Evolutionary conservation across 768 basidiomycete genomes (phyloP).

Genomic region (Russula sp.): DNA sequence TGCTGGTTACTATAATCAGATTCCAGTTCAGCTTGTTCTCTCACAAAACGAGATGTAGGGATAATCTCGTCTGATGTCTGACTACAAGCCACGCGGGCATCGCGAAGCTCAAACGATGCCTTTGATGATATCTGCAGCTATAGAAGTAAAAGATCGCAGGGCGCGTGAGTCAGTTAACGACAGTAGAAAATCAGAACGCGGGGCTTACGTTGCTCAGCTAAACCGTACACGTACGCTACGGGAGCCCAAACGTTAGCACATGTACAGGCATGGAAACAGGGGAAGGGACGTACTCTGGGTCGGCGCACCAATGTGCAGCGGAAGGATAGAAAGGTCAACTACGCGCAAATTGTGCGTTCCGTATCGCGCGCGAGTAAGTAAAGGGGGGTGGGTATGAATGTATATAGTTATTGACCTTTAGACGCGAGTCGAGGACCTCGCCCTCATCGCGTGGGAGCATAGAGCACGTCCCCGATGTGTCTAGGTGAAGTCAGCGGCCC

Average conservation of each 20-base stretch:
- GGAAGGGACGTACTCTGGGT: slow-evolving; percentile 34
- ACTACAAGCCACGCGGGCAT: no score
- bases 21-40: no score
- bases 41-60: no score
- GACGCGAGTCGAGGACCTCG: slow-evolving; percentile 46
- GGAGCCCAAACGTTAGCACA: neutral
- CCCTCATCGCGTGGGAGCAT: slow-evolving; percentile 48
- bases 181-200: no score
- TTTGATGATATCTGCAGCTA: no score
- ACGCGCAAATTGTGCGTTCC: slow-evolving; percentile 53
- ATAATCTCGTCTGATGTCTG: no score
- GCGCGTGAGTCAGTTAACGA: no score
- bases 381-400: no score
- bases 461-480: slow-evolving; percentile 44
- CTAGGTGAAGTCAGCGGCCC: slow-evolving; percentile 26
- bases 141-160: no score
- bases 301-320: slow-evolving; percentile 46
- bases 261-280: no score
- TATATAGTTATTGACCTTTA: slow-evolving; percentile 34
- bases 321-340: slow-evolving; percentile 48
- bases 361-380: slow-evolving; percentile 22
- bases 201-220: slow-evolving; percentile 42
- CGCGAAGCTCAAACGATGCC: no score
- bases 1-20: no score
- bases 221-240: slow-evolving; percentile 34